A percentile compares a stretch with the other conserved stretches of the same genome.
phyloP scores from a whole-genome alignment of 1,139 yeast genomes.

The Saccharomyces hybrid region DNA sequence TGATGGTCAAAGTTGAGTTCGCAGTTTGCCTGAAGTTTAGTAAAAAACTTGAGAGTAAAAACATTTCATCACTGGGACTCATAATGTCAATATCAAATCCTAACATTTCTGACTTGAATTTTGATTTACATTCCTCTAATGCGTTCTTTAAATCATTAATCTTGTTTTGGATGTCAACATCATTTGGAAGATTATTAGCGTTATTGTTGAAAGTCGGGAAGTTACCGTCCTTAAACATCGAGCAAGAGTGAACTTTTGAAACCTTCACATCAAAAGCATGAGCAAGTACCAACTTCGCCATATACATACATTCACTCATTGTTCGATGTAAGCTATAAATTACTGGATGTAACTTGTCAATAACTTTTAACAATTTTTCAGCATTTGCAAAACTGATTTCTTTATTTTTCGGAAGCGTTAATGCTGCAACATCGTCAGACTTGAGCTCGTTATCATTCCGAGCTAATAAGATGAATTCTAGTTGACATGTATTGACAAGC shows the following conservation, averaged over 20 bases:
- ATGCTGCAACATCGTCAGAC: neutral
- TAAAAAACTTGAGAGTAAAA: conserved; percentile 41
- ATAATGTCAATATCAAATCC: conserved; percentile 28
- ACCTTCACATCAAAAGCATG: conserved; percentile 37
- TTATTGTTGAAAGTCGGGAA: conserved; percentile 10
- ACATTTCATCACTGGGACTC: conserved; percentile 43
- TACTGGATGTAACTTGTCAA: conserved; percentile 31
- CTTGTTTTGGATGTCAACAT: conserved; percentile 27
- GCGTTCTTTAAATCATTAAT: conserved; percentile 29
- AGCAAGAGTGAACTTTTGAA: conserved; percentile 16
- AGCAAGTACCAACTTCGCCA: conserved; percentile 33
- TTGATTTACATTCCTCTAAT: conserved; percentile 32
- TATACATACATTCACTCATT: conserved; percentile 32
- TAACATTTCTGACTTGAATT: conserved; percentile 31
- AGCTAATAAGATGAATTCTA: conserved; percentile 36
- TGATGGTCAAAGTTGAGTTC: conserved; percentile 29
- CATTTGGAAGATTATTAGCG: conserved; percentile 16
- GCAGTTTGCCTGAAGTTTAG: conserved; percentile 41
- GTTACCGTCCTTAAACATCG: conserved; percentile 16
- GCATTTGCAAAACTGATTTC: conserved; percentile 36
- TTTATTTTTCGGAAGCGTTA: conserved; percentile 12
- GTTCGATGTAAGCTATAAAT: conserved; percentile 32
- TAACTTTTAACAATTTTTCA: conserved; percentile 30
- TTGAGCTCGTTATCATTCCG: conserved; percentile 12
- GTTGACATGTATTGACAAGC: conserved; percentile 42